These are phyloP conservation scores for Moniliophthora roreri DNA, from an alignment of 1,284 basidiomycete genomes.

Conservation along the genomic window DNA sequence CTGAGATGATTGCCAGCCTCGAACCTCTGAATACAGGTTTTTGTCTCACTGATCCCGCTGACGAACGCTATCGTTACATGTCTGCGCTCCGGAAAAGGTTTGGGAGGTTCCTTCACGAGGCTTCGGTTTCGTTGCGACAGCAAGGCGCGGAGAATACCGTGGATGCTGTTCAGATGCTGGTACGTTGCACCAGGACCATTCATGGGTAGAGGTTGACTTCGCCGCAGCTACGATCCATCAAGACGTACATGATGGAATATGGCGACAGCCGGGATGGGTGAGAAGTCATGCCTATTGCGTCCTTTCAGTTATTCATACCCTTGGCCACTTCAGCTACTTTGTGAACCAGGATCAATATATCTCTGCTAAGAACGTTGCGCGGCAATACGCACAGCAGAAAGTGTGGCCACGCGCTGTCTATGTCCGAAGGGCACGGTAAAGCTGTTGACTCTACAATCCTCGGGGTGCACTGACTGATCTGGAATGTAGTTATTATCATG, in stretches of 20 bases:
- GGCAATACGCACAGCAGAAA: conserved; percentile 68
- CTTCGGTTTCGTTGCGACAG: conserved; percentile 64
- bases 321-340: conserved; percentile 44
- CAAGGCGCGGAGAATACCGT: conserved; percentile 88
- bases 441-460: not conserved
- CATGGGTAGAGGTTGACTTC: not conserved
- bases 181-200: conserved; percentile 31
- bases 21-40: conserved; percentile 66
- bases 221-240: conserved; percentile 58
- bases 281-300: conserved; percentile 7
- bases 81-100: conserved; percentile 60
- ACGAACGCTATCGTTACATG: conserved; percentile 70
- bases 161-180: conserved; percentile 76
- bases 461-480: not conserved
- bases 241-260: conserved; percentile 69
- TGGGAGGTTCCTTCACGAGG: conserved; percentile 70
- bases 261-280: conserved; percentile 69
- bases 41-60: conserved; percentile 64
- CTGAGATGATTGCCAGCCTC: conserved; percentile 70
- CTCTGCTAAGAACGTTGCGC: conserved; percentile 61
- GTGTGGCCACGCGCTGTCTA: conserved; percentile 70
- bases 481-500: conserved; percentile 55
- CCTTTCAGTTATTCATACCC: not conserved
- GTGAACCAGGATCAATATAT: conserved; percentile 60
- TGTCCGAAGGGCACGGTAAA: conserved; percentile 62